Conservation (phyloP, 495 filamentous ascomycete genomes). For the Oleoguttula mirabilis region DNA sequence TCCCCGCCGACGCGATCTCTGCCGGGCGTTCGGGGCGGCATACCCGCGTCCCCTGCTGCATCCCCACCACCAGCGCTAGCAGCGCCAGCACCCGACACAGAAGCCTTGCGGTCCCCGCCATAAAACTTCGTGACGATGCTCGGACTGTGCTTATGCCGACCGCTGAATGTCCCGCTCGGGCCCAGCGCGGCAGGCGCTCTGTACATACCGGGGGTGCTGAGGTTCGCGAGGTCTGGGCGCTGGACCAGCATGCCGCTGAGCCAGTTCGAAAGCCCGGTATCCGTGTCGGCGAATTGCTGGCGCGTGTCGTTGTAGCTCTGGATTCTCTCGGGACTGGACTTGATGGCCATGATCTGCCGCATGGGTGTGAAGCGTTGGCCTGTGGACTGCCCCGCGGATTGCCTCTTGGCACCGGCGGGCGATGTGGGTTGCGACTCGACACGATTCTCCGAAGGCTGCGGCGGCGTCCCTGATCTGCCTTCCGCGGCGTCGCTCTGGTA, state of each 20-base stretch:
- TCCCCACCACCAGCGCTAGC: background rate
- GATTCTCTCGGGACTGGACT: conserved; percentile 50
- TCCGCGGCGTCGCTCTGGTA: background rate
- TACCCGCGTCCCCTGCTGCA: background rate
- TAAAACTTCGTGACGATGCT: conserved; percentile 7
- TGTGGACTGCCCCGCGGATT: no score
- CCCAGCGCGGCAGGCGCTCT: background rate
- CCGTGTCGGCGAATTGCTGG: conserved; percentile 53
- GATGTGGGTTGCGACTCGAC: background rate
- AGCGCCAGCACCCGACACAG: background rate
- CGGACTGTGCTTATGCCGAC: conserved; percentile 5
- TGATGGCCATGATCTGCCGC: conserved; percentile 58
- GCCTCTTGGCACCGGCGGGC: no score
- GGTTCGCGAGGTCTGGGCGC: conserved; percentile 42
- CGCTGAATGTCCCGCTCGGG: conserved; percentile 4
- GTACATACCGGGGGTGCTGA: conserved; percentile 14
- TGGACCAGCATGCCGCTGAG: conserved; percentile 38
- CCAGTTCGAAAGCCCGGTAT: conserved; percentile 70
- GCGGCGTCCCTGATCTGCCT: background rate
- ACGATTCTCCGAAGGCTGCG: background rate
- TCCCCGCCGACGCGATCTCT: background rate
- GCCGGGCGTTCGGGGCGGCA: background rate
- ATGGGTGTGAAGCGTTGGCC: conserved; percentile 31
- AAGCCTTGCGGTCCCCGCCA: background rate
- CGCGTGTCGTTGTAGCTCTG: conserved; percentile 56